Percentiles rank a stretch among this genome's conserved stretches.
phyloP scores from a whole-genome alignment of 2,329 filamentous ascomycete genomes.

The Trichoderma lentiforme region DNA sequence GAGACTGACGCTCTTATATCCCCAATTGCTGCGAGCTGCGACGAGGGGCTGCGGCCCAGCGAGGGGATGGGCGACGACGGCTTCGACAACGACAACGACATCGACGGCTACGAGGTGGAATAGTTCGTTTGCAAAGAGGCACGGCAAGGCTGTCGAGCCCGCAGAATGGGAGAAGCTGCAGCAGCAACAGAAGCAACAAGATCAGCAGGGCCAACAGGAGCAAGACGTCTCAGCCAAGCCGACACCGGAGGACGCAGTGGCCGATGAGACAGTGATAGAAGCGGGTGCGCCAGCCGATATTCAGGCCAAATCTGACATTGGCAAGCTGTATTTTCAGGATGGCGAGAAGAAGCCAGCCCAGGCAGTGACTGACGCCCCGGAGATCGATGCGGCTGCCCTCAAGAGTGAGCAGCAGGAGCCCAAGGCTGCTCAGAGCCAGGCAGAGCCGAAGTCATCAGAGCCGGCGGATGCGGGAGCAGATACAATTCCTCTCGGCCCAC shows the following conservation, averaged over 20 bases:
- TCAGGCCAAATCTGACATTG: conserved; percentile 8
- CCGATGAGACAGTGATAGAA: not conserved
- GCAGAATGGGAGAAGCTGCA: conserved; percentile 30
- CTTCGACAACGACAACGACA: conserved; percentile 6
- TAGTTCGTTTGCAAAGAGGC: conserved; percentile 51
- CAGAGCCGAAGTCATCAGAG: not conserved
- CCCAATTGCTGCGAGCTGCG: conserved; percentile 58
- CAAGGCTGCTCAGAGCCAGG: not conserved
- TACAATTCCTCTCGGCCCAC: not conserved
- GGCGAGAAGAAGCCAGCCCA: not conserved
- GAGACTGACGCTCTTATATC: conserved; percentile 66
- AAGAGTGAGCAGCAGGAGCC: not conserved
- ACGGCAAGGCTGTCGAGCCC: conserved; percentile 61
- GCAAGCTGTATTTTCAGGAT: conserved; percentile 5
- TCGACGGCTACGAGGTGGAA: conserved; percentile 30
- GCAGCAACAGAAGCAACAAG: conserved; percentile 11
- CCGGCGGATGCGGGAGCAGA: not conserved
- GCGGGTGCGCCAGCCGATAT: not conserved
- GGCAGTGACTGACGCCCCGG: not conserved
- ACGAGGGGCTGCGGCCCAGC: conserved; percentile 17
- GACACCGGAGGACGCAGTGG: not conserved
- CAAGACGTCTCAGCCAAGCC: not conserved
- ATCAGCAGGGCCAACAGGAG: not conserved
- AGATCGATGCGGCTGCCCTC: not conserved
- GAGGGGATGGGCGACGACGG: conserved; percentile 6